Evolutionary conservation across 768 basidiomycete genomes (phyloP).

Genomic region (Holtermanniella nyarrowii): DNA sequence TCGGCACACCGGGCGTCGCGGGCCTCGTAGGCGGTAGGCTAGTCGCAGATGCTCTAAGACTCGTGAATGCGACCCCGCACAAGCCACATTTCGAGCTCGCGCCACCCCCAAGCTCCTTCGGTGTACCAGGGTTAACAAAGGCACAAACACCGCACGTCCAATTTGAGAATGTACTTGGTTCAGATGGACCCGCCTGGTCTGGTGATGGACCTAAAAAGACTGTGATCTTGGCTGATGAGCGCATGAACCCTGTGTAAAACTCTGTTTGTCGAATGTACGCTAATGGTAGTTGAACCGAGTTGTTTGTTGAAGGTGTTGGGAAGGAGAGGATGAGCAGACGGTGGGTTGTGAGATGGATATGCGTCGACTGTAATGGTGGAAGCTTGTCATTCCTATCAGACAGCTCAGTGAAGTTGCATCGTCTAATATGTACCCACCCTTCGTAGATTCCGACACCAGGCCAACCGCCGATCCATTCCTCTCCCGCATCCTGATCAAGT

Average conservation of each 20-base stretch:
- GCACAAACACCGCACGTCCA: slow-evolving; percentile 74
- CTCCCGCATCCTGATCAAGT: slow-evolving; percentile 50
- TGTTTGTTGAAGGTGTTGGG: background rate
- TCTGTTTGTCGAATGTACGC: slow-evolving; percentile 63
- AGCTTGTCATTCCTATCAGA: slow-evolving; percentile 64
- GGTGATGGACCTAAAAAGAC: slow-evolving; percentile 47
- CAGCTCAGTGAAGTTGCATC: background rate
- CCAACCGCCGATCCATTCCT: slow-evolving; percentile 62
- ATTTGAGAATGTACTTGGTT: background rate
- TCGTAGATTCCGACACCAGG: slow-evolving; percentile 83
- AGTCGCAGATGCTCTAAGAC: too few relatives aligned
- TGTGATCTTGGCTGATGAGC: slow-evolving; percentile 79
- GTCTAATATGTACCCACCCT: slow-evolving; percentile 51
- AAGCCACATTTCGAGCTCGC: slow-evolving; percentile 49
- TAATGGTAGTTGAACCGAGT: slow-evolving; percentile 61
- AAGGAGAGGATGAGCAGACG: slow-evolving; percentile 64
- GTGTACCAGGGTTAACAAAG: slow-evolving; percentile 55
- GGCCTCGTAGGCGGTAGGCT: slow-evolving; percentile 11
- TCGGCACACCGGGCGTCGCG: slow-evolving; percentile 6
- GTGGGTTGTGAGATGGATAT: slow-evolving; percentile 64
- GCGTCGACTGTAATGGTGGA: slow-evolving; percentile 65
- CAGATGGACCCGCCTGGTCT: background rate
- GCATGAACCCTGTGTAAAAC: slow-evolving; percentile 80
- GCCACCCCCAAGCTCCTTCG: slow-evolving; percentile 43
- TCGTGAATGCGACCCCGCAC: slow-evolving; percentile 56